These are phyloP conservation scores for Trichosporon sp. DNA, from an alignment of 1,284 basidiomycete species.

Conservation along the genomic window DNA sequence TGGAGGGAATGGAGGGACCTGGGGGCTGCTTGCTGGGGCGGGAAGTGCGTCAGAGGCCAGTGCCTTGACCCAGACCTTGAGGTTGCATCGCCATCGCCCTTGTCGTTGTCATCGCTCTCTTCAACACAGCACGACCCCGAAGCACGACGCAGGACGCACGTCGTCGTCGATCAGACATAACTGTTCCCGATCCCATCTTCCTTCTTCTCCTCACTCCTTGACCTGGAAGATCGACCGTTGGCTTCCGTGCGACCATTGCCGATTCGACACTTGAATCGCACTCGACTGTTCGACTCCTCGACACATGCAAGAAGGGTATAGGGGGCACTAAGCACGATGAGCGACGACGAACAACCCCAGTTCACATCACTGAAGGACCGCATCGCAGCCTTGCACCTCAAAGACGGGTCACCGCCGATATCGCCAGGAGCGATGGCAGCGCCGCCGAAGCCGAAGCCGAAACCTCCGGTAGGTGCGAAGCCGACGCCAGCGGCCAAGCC, in stretches of 20 bases:
- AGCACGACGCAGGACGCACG: background rate
- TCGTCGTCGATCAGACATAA: background rate
- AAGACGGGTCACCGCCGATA: background rate
- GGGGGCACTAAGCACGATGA: conserved; percentile 1
- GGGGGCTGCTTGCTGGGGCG: too few species aligned
- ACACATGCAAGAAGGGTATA: background rate
- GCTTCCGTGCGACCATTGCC: too few species aligned
- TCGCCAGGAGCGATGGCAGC: background rate
- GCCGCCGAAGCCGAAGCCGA: background rate
- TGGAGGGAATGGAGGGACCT: too few species aligned
- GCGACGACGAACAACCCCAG: conserved; percentile 23
- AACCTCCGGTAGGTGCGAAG: background rate
- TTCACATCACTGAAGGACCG: conserved; percentile 32
- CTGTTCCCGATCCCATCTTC: too few species aligned
- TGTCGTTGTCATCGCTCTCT: background rate
- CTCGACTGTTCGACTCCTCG: too few species aligned
- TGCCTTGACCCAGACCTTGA: background rate
- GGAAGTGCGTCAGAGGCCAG: background rate
- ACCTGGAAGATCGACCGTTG: too few species aligned
- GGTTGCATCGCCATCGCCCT: background rate
- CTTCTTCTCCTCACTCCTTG: too few species aligned
- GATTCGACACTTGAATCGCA: too few species aligned
- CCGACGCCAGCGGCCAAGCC: background rate
- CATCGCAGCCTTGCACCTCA: conserved; percentile 29
- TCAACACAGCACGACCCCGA: background rate